phyloP scores from a whole-genome alignment of 129 eudicot genomes.

The Lonicera japonica region DNA sequence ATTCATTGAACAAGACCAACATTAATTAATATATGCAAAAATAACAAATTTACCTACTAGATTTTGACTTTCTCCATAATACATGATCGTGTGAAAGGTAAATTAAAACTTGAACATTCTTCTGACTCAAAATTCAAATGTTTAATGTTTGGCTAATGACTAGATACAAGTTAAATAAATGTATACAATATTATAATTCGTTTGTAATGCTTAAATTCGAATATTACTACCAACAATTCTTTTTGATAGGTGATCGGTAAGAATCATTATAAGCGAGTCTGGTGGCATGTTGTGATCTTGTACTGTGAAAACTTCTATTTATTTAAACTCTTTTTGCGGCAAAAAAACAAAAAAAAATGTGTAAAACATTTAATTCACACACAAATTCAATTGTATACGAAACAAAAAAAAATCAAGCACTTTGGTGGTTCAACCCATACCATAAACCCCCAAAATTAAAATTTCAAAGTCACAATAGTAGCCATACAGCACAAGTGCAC shows the following conservation, averaged over 20 bases:
- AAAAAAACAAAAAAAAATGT: no score
- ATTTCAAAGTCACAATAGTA: slow-evolving; percentile 4
- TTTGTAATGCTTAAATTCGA: no score
- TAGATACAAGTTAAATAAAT: background rate
- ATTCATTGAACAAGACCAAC: background rate
- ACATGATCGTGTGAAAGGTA: background rate
- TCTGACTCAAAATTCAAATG: background rate
- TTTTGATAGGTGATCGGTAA: no score
- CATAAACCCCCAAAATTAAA: slow-evolving; percentile 9
- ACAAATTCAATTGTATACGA: slow-evolving; percentile 5
- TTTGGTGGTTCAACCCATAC: slow-evolving; percentile 30
- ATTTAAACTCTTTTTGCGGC: no score
- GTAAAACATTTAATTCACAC: background rate
- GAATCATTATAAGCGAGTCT: no score
- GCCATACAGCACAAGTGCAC: slow-evolving; percentile 15
- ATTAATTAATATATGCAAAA: slow-evolving; percentile 3
- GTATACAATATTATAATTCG: no score
- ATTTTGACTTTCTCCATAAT: background rate
- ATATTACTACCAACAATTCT: no score
- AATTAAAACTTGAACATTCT: background rate
- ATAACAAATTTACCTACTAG: slow-evolving; percentile 15
- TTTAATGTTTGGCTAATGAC: no score
- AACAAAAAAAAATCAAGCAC: slow-evolving; percentile 5
- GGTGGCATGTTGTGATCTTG: no score
- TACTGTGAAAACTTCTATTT: no score